Evolutionary conservation across 108 stramenopile genomes (phyloP).

Genomic region (Aurantiochytrium sp.): DNA sequence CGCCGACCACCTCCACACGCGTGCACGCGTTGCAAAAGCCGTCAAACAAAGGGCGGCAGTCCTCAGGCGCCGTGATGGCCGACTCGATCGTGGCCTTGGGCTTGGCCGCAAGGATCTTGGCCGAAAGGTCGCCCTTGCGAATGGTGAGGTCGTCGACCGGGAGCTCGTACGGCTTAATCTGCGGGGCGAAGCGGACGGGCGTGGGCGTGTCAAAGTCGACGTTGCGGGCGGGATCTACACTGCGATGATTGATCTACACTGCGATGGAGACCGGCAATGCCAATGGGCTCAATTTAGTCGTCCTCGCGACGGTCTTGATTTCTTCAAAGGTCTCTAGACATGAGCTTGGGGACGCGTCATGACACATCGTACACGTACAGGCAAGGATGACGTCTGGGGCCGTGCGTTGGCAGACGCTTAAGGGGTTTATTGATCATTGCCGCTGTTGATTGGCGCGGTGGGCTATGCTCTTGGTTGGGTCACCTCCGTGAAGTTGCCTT

Average conservation of each 20-base stretch:
- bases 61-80: background rate
- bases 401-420: background rate
- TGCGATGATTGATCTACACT: too few relatives aligned
- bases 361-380: background rate
- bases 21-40: slow-evolving; percentile 2
- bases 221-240: too few relatives aligned
- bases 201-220: too few relatives aligned
- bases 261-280: background rate
- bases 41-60: background rate
- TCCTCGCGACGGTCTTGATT: background rate
- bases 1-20: background rate
- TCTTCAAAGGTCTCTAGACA: background rate
- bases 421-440: too few relatives aligned
- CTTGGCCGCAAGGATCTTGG: background rate
- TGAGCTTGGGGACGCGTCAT: background rate
- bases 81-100: background rate
- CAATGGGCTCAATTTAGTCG: background rate
- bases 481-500: too few relatives aligned
- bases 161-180: too few relatives aligned
- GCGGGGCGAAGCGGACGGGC: too few relatives aligned
- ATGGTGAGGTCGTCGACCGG: too few relatives aligned
- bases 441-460: too few relatives aligned
- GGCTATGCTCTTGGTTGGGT: too few relatives aligned
- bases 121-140: background rate
- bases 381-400: background rate